Percentiles rank a stretch among this genome's conserved stretches.
These are phyloP conservation scores for Mycena metata DNA, from an alignment of 768 basidiomycete species.

Conservation along the genomic window DNA sequence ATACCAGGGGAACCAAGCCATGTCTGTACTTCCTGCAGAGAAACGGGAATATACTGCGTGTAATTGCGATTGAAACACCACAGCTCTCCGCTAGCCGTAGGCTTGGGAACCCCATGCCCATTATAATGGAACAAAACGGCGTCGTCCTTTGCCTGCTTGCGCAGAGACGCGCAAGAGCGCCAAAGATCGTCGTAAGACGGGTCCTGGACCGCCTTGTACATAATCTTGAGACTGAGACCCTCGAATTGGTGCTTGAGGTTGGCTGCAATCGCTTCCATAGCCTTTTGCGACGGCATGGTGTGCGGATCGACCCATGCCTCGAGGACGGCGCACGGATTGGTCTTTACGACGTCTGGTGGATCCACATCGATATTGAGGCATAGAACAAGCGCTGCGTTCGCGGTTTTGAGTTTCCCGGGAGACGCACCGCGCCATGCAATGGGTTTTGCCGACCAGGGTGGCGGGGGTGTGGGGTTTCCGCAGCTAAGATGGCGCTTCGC, in stretches of 20 bases:
- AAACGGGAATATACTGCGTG: conserved; percentile 98
- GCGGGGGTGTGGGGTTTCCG: conserved; percentile 84
- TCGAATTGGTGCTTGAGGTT: conserved; percentile 97
- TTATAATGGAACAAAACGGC: conserved; percentile 98
- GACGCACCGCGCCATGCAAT: conserved; percentile 85
- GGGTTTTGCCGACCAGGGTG: conserved; percentile 73
- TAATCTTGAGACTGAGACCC: conserved; percentile 92
- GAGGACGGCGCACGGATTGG: conserved; percentile 92
- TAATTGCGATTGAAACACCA: conserved; percentile 99
- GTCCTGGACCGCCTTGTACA: conserved; percentile 95
- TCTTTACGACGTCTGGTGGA: conserved; percentile 98
- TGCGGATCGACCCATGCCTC: conserved; percentile 99
- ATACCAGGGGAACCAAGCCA: conserved; percentile 97
- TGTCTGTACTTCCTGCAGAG: conserved; percentile 90
- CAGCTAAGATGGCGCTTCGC: conserved; percentile 92
- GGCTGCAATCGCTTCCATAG: conserved; percentile 92
- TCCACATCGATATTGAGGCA: conserved; percentile 98
- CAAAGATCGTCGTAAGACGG: conserved; percentile 95
- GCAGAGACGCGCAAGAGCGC: conserved; percentile 84
- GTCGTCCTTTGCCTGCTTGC: conserved; percentile 93
- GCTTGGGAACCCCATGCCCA: conserved; percentile 97
- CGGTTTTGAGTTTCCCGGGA: conserved; percentile 91
- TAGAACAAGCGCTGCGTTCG: conserved; percentile 88
- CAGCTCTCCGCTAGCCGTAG: conserved; percentile 94
- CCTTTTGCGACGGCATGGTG: conserved; percentile 91